Base-by-base conservation (phyloP, 169 alveolate genomes). In the Gregarina niphandrodes region DNA sequence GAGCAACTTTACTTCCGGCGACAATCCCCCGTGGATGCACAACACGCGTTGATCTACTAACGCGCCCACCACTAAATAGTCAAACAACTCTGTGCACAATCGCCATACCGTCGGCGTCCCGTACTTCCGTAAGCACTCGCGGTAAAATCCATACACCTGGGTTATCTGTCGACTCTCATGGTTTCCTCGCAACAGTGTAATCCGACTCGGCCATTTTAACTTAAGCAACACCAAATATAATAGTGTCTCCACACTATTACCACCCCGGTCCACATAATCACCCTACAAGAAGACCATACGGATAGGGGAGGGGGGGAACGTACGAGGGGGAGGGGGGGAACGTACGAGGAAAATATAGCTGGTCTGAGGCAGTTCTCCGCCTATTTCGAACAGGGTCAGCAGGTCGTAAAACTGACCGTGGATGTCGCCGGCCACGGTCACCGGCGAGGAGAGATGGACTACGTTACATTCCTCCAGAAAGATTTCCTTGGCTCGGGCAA, bases 241-340 rank as follows among this genome's bases (percentile, higher is more conserved):
- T 29, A 86, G 79, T 24, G 91, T 73, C 49, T 89, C 97, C 20
- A 87, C 83, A 24, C 89, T 73, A 48, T 78, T 77, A 54, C 72
- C 70, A 2, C 99, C 99, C 46, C 99, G 54, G 64, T 92, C 98
- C 0, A 92, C 98, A 55, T 76, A 92, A 64, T 92, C 98, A 11
- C 98, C 98, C 61, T 35, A 28, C 22, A 46, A 36, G 12, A 46
- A n/a, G n/a, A n/a, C n/a, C n/a, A n/a, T n/a, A n/a, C n/a, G n/a
- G n/a, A n/a, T n/a, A n/a, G n/a, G 31, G 7, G 7, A n/a, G 9
- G 36, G 9, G 3, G 2, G 2, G 18, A 11, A 29, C 2, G 18
- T 2, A 4, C 13, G 18, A 3, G 13, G 6, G 4, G 6, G 16
- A 3, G 4, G 2, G 36, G 36, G 4, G 6, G 1, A 2, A 29